A percentile compares a stretch with the other conserved stretches of the same genome.
phyloP scores from a whole-genome alignment of 2,329 filamentous ascomycete genomes.

The Microdochium paspali region DNA sequence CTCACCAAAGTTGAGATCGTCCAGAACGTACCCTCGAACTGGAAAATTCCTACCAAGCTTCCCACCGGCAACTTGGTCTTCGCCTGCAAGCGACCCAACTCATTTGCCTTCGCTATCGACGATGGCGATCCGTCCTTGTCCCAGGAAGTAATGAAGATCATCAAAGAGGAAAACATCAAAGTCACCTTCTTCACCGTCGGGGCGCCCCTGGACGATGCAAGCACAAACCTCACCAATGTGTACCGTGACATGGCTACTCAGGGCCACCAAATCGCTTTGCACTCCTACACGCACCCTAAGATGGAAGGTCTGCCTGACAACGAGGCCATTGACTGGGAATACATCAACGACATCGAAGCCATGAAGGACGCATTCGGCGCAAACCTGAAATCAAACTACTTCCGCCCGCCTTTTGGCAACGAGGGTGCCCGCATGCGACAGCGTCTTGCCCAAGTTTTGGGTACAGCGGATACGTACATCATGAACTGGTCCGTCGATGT shows the following conservation, averaged over 20 bases:
- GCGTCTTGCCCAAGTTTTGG: conserved; percentile 43
- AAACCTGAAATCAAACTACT: conserved; percentile 35
- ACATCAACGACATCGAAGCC: conserved; percentile 44
- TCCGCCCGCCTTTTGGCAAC: conserved; percentile 60
- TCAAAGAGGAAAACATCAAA: conserved; percentile 51
- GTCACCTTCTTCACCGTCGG: conserved; percentile 67
- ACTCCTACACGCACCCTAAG: conserved; percentile 62
- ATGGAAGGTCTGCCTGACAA: conserved; percentile 46
- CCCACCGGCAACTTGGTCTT: conserved; percentile 52
- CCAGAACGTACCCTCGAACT: conserved; percentile 36
- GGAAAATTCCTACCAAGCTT: conserved; percentile 47
- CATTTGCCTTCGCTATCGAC: conserved; percentile 64
- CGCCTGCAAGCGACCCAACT: conserved; percentile 57
- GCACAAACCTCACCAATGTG: conserved; percentile 52
- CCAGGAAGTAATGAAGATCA: conserved; percentile 49
- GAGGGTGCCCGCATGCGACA: conserved; percentile 59
- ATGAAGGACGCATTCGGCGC: conserved; percentile 28
- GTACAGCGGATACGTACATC: conserved; percentile 43
- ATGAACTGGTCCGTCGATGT: conserved; percentile 63
- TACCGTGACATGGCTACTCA: conserved; percentile 52
- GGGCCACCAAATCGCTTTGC: conserved; percentile 60
- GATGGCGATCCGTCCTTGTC: conserved; percentile 54
- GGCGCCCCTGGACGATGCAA: conserved; percentile 45
- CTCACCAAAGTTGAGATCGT: conserved; percentile 54
- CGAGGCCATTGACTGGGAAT: conserved; percentile 51